Conservation (phyloP, 1,139 yeast genomes). For the Meyerozyma guilliermondii region DNA sequence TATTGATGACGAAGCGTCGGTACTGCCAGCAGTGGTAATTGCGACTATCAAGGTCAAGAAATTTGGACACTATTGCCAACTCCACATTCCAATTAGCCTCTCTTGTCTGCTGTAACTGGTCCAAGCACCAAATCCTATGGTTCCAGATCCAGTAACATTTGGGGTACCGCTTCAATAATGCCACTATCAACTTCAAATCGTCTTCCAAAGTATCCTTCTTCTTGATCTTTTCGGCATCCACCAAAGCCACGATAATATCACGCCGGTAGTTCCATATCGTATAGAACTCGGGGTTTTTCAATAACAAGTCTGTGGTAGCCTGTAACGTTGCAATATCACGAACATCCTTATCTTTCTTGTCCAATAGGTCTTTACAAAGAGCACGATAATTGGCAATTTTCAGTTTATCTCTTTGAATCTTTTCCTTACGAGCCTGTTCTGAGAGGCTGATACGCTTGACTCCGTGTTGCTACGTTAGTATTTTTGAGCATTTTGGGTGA, state of each 20-base stretch:
- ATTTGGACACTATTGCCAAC: constrained; percentile 58
- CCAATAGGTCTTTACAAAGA: constrained; percentile 41
- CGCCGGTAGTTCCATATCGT: constrained; percentile 87
- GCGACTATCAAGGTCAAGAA: constrained; percentile 69
- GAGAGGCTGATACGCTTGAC: constrained; percentile 57
- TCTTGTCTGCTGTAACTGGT: constrained; percentile 42
- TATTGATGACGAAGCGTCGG: constrained; percentile 63
- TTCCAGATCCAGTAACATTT: constrained; percentile 97
- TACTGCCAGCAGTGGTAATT: constrained; percentile 97
- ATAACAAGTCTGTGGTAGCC: constrained; percentile 47
- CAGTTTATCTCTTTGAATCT: constrained; percentile 47
- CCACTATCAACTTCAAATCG: constrained; percentile 62
- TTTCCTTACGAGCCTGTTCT: constrained; percentile 51
- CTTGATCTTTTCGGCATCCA: constrained; percentile 14
- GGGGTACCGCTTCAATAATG: constrained; percentile 61
- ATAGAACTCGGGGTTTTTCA: constrained; percentile 79
- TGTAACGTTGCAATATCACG: constrained; percentile 42
- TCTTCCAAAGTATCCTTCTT: constrained; percentile 37
- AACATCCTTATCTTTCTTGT: constrained; percentile 22
- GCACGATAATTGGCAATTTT: constrained; percentile 52
- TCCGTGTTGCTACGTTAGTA: constrained; percentile 51
- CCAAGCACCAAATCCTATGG: constrained; percentile 81
- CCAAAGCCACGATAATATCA: constrained; percentile 48
- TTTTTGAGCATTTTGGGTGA: neutral
- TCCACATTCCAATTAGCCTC: constrained; percentile 63